A percentile compares a stretch with the other conserved stretches of the same genome.
Conservation (phyloP, 1,284 basidiomycete species). For the Psilocybe mexicana region DNA sequence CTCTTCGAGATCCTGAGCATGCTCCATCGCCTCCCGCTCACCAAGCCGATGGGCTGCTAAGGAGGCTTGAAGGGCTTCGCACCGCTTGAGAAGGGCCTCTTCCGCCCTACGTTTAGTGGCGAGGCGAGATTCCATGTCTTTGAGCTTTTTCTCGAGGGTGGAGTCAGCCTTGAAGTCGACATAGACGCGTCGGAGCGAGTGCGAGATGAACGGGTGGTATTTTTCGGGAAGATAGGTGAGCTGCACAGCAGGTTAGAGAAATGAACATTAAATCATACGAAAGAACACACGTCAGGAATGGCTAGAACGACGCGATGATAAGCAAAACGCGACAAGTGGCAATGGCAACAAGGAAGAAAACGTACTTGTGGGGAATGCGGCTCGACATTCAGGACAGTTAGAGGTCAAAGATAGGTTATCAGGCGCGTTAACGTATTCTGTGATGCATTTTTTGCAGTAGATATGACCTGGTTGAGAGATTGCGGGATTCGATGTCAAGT, state of each 20-base stretch:
- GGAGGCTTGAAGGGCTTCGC: constrained; percentile 17
- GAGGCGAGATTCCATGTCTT: constrained; percentile 36
- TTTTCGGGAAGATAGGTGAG: constrained; percentile 56
- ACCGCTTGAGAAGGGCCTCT: constrained; percentile 15
- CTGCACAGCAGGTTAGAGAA: constrained; percentile 32
- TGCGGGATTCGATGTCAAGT: neutral
- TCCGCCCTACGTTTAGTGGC: constrained; percentile 18
- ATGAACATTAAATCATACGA: constrained; percentile 7
- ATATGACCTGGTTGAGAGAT: constrained; percentile 49
- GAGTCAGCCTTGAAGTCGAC: constrained; percentile 40
- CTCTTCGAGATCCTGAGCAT: constrained; percentile 15
- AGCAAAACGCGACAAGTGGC: neutral
- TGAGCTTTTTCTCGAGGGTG: constrained; percentile 31
- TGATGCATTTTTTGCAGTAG: constrained; percentile 59
- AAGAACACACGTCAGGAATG: constrained; percentile 21
- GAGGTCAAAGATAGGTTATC: constrained; percentile 39
- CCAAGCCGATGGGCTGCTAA: constrained; percentile 16
- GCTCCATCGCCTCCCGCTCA: constrained; percentile 17
- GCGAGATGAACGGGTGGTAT: constrained; percentile 58
- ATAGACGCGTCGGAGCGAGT: constrained; percentile 58
- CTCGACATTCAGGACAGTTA: constrained; percentile 61
- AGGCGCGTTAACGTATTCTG: constrained; percentile 44
- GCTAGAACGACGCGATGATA: constrained; percentile 7
- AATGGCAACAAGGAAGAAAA: constrained; percentile 3
- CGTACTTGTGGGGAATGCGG: constrained; percentile 53